Percentiles rank a stretch among this genome's conserved stretches.
Conservation (phyloP, 2,329 filamentous ascomycete genomes). For the Hawksworthiomyces lignivorus region DNA sequence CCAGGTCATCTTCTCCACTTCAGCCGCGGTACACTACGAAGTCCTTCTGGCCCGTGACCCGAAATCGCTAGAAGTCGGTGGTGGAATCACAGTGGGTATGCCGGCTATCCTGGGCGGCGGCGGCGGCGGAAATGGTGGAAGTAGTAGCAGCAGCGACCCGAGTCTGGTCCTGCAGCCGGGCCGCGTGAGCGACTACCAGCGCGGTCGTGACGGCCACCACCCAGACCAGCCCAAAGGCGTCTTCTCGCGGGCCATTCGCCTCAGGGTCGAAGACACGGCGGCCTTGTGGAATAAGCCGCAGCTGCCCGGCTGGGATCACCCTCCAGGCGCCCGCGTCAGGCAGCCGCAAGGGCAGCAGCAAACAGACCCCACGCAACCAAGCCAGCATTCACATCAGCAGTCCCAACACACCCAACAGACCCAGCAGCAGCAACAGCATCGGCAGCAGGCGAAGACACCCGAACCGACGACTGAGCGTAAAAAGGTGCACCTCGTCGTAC, state of each 20-base stretch:
- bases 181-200: constrained; percentile 68
- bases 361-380: too few species aligned
- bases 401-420: constrained; percentile 2
- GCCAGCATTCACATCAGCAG: too few species aligned
- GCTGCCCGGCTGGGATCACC: constrained; percentile 37
- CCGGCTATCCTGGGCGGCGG: constrained; percentile 36
- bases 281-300: constrained; percentile 88
- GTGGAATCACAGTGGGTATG: constrained; percentile 19
- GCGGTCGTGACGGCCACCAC: constrained; percentile 52
- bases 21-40: constrained; percentile 82
- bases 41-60: constrained; percentile 78
- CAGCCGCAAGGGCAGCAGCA: background rate
- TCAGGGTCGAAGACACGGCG: constrained; percentile 81
- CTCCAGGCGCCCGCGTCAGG: constrained; percentile 9
- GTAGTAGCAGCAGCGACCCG: background rate
- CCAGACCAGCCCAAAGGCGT: constrained; percentile 63
- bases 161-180: constrained; percentile 52
- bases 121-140: background rate
- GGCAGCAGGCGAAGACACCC: constrained; percentile 4
- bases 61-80: constrained; percentile 65
- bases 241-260: constrained; percentile 70
- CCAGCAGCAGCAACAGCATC: constrained; percentile 1
- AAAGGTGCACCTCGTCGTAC: constrained; percentile 80
- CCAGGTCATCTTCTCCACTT: constrained; percentile 88
- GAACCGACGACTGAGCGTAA: constrained; percentile 42